phyloP scores from a whole-genome alignment of 78 protist species.

The Isochrysis galbana region DNA sequence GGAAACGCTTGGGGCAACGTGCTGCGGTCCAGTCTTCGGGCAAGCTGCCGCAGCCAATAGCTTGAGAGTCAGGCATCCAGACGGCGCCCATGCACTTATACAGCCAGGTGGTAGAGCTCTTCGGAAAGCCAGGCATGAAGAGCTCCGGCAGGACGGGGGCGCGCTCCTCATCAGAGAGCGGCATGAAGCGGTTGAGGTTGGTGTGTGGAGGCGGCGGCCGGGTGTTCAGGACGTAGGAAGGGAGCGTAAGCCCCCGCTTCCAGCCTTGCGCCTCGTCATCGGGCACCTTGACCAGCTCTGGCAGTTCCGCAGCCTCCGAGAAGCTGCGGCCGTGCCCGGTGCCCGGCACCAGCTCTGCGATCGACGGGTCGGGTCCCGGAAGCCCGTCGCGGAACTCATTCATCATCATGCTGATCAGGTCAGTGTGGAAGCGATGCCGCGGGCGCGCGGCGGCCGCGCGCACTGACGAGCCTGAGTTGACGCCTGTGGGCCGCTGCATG shows the following conservation, averaged over 20 bases:
- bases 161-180: neutral
- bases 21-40: neutral
- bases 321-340: neutral
- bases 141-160: neutral
- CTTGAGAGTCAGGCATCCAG: neutral
- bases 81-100: neutral
- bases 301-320: neutral
- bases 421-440: no score
- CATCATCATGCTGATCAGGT: no score
- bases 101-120: neutral
- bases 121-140: slow-evolving; percentile 1
- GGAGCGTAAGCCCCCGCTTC: neutral
- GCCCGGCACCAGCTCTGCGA: neutral
- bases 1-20: neutral
- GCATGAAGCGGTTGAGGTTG: neutral
- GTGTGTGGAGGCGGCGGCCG: neutral
- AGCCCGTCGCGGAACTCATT: no score
- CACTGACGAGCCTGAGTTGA: no score
- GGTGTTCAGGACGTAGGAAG: neutral
- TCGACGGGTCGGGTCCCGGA: no score
- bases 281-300: neutral
- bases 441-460: no score
- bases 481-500: no score
- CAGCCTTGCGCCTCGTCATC: neutral
- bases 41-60: neutral